Conservation (phyloP, 2,329 filamentous ascomycete species). For the Xylaria hypoxylon region DNA sequence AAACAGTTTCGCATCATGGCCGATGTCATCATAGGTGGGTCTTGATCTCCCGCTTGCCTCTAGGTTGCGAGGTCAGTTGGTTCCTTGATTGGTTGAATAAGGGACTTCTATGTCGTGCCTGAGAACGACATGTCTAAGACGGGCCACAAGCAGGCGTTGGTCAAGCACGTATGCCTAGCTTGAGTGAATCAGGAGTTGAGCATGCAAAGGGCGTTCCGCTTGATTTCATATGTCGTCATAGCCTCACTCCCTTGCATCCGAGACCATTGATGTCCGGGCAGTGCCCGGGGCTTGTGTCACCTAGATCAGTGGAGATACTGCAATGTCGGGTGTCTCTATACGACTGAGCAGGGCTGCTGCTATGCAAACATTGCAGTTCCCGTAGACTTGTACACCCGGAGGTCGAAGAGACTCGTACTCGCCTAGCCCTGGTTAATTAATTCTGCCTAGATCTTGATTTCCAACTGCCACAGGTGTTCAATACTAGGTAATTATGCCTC, state of each 20-base stretch:
- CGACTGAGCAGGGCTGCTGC: too few species aligned
- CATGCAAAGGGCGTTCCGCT: slow-evolving; percentile 1
- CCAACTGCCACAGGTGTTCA: background rate
- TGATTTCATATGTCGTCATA: slow-evolving; percentile 34
- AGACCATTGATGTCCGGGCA: background rate
- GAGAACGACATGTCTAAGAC: slow-evolving; percentile 15
- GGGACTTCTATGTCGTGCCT: slow-evolving; percentile 13
- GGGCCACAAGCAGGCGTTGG: background rate
- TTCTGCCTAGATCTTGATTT: background rate
- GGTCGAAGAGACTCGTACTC: slow-evolving; percentile 11
- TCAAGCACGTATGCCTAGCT: background rate
- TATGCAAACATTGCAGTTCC: background rate
- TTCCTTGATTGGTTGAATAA: slow-evolving; percentile 22
- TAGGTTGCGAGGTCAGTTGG: background rate
- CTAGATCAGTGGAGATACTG: slow-evolving; percentile 5
- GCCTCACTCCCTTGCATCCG: slow-evolving; percentile 4
- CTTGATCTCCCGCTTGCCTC: slow-evolving; percentile 17
- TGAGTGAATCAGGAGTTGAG: background rate
- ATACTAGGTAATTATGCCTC: background rate
- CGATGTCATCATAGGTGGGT: slow-evolving; percentile 37
- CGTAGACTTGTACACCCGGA: background rate
- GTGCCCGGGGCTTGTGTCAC: slow-evolving; percentile 13
- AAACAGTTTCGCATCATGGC: slow-evolving; percentile 3
- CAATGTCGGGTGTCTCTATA: slow-evolving; percentile 3
- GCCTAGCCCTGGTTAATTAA: background rate